These are phyloP conservation scores for Claviceps quebecensis DNA, from an alignment of 2,329 filamentous ascomycete species.

Conservation along the genomic window DNA sequence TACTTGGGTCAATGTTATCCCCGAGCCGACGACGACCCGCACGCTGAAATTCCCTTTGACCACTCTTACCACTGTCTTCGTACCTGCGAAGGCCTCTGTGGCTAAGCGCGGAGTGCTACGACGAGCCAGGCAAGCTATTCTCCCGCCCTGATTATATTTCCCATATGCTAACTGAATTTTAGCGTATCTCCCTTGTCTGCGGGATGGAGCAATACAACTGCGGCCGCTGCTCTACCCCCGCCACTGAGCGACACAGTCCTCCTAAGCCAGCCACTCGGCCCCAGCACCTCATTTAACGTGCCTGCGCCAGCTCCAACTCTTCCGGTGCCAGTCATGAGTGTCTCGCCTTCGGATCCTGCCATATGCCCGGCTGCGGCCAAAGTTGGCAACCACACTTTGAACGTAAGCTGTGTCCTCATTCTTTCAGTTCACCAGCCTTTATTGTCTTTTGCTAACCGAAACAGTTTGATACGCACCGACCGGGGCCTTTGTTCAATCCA, in stretches of 20 bases:
- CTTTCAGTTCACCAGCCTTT: neutral
- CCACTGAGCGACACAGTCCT: neutral
- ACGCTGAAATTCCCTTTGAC: constrained; percentile 25
- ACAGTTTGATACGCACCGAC: constrained; percentile 23
- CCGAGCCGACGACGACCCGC: constrained; percentile 25
- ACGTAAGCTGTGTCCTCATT: constrained; percentile 17
- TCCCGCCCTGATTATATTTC: neutral
- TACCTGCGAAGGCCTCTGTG: constrained; percentile 8
- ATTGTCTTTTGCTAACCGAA: constrained; percentile 6
- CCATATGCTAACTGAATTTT: neutral
- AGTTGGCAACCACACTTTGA: constrained; percentile 23
- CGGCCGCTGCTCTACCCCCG: constrained; percentile 1
- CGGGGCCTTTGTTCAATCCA: constrained; percentile 26
- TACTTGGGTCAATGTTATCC: constrained; percentile 26
- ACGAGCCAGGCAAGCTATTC: constrained; percentile 16
- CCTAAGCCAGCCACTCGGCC: neutral
- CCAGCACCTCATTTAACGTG: neutral
- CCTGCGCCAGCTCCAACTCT: neutral
- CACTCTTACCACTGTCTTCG: constrained; percentile 21
- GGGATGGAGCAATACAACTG: constrained; percentile 19
- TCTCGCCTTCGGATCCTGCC: constrained; percentile 7
- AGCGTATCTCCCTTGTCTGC: constrained; percentile 9
- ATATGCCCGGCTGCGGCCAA: constrained; percentile 17
- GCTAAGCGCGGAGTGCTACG: constrained; percentile 15
- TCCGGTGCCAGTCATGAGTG: neutral